Percentiles rank a stretch among this genome's conserved stretches.
Evolutionary conservation across 345 rosid genomes (phyloP).

Genomic region (Noccaea bulbosa): DNA sequence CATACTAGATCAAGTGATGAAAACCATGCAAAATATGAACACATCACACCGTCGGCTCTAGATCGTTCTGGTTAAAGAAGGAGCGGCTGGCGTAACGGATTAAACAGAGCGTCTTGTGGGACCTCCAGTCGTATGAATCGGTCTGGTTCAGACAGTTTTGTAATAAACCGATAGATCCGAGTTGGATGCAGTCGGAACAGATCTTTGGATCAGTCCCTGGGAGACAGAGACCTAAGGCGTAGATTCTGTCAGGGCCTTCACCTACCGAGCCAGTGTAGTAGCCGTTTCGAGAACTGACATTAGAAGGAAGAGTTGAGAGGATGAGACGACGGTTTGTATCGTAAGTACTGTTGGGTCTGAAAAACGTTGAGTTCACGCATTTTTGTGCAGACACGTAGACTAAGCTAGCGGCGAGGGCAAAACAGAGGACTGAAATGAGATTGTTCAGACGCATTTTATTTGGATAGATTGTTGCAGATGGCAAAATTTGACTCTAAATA

Average conservation of each 20-base stretch:
- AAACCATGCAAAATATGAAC: too few species aligned
- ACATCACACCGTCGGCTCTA: neutral
- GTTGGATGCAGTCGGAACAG: conserved; percentile 42
- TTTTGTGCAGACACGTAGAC: conserved; percentile 12
- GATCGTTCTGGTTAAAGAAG: neutral
- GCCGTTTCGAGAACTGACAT: conserved; percentile 31
- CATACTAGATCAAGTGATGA: too few species aligned
- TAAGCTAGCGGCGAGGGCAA: neutral
- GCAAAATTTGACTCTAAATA: neutral
- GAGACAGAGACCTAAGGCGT: conserved; percentile 44
- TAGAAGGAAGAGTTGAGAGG: conserved; percentile 35
- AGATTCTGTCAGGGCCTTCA: conserved; percentile 16
- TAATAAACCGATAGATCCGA: conserved; percentile 9
- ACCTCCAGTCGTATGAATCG: conserved; percentile 46
- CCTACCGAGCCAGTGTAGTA: conserved; percentile 44
- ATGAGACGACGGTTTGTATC: conserved; percentile 27
- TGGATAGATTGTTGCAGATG: neutral
- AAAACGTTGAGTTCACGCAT: conserved; percentile 4
- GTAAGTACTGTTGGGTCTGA: conserved; percentile 16
- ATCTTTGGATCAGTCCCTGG: conserved; percentile 24
- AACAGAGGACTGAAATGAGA: neutral
- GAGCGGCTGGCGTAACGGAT: conserved; percentile 45
- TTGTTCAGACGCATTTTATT: conserved; percentile 10
- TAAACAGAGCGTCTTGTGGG: conserved; percentile 39
- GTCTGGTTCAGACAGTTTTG: conserved; percentile 42